Percentiles rank a stretch among this genome's conserved stretches.
These are phyloP conservation scores for Musa beccarii DNA, from an alignment of 176 grass and related monocot species.

Conservation along the genomic window DNA sequence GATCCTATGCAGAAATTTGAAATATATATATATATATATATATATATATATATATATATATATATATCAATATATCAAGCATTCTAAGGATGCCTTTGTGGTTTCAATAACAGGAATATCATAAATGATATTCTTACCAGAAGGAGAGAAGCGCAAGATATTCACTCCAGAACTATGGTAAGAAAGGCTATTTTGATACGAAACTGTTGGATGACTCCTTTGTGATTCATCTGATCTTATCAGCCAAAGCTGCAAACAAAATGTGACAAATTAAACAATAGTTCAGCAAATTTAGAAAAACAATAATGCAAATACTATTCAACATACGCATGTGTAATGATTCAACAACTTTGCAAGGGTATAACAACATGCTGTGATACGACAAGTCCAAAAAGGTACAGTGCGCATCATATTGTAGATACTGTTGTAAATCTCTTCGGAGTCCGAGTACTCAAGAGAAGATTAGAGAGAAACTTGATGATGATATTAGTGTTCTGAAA, in stretches of 20 bases:
- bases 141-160: slow-evolving; percentile 86
- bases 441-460: no score
- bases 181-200: slow-evolving; percentile 56
- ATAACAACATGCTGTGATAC: neutral
- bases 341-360: neutral
- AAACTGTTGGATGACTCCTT: slow-evolving; percentile 60
- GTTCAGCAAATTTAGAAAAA: neutral
- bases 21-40: neutral
- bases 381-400: neutral
- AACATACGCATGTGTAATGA: neutral
- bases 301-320: neutral
- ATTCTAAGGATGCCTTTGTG: neutral
- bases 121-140: slow-evolving; percentile 33
- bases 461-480: no score
- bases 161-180: slow-evolving; percentile 77
- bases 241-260: slow-evolving; percentile 59
- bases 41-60: no score
- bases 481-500: no score
- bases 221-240: slow-evolving; percentile 38
- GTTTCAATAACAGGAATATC: neutral
- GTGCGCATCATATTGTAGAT: neutral
- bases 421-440: neutral
- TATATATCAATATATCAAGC: neutral
- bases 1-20: neutral
- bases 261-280: neutral